Base-by-base conservation (phyloP, 139 green algal genomes). In the Chlamydomonas sphaeroides region DNA sequence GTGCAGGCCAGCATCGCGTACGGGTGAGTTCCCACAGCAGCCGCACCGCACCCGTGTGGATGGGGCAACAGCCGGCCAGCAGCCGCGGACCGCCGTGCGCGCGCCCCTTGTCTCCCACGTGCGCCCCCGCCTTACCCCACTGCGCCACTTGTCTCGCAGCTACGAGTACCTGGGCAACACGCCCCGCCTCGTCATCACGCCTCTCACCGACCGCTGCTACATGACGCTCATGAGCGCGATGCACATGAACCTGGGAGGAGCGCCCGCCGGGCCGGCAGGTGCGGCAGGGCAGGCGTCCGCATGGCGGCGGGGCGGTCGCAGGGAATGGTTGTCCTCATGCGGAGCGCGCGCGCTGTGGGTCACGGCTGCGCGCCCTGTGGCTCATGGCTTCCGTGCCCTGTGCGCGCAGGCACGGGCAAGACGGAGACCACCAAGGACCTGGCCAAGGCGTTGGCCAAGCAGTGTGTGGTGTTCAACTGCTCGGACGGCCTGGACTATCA, bases 401-500 rank as follows among this genome's bases (percentile, higher is more conserved):
- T 63, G 21, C 56, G 20, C 39, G 48, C 56, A 68, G 90, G 90
- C 35, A 95, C 91, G 21, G 92, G 92, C 73, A 95, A 95, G 87
- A 95, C 92, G 33, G 92, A 95, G 86, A 94, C 92, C 30, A 94
- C 92, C 61, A 92, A 92, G 84, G 85, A 92, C 63, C 87, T 94
- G 21, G 91, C 91, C 42, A 92, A 94, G 87, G 91, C 90, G 35
- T 68, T 94, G 48, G 91, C 90, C 41, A 93, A 91, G 85, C 90
- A 97, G 78, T 96, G 92, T 70, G 91, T 97, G 57, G 94, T 97
- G 65, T 97, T 97, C 90, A 97, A 97, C 87, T 97, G 94, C 85
- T 92, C 90, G 41, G 94, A 97, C 56, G 93, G 92, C 78, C 78
- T 97, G 82, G 93, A 96, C 79, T 94, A 92, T 83, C 93, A 93